Conservation (phyloP, 2,329 filamentous ascomycete species). For the Penicillium crustosum region DNA sequence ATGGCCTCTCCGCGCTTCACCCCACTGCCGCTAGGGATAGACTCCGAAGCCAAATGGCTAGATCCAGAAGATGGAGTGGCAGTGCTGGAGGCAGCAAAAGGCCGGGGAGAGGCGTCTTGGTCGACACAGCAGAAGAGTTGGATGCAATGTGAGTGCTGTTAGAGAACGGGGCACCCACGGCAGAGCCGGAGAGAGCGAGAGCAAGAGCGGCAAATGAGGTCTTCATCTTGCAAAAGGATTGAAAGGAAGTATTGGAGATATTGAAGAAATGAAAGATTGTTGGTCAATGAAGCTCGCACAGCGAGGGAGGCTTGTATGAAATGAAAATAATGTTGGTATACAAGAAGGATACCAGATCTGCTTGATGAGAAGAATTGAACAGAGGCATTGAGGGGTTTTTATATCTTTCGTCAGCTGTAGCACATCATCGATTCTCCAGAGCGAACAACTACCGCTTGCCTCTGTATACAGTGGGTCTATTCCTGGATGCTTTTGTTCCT, state of each 20-base stretch:
- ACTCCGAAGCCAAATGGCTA: too few relatives aligned
- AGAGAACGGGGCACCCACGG: constrained; percentile 17
- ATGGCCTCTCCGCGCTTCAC: constrained; percentile 7
- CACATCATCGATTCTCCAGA: not conserved
- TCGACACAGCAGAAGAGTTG: constrained; percentile 4
- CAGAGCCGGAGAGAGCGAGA: constrained; percentile 18
- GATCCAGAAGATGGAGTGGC: too few relatives aligned
- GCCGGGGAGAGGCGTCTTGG: constrained; percentile 1
- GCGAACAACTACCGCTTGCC: not conserved
- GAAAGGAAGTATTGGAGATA: not conserved
- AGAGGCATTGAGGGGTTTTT: constrained; percentile 4
- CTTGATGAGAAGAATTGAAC: constrained; percentile 7
- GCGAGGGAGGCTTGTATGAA: not conserved
- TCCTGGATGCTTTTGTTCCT: not conserved
- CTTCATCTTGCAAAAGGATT: constrained; percentile 16
- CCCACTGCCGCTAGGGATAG: not conserved
- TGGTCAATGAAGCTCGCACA: not conserved
- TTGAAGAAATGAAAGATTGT: not conserved
- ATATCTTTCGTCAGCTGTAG: constrained; percentile 11
- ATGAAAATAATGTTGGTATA: constrained; percentile 3
- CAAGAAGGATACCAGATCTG: constrained; percentile 6
- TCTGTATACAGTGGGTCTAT: not conserved
- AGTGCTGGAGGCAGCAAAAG: too few relatives aligned
- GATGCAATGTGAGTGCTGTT: constrained; percentile 11
- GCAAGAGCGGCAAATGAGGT: constrained; percentile 14